Evolutionary conservation across 2,329 filamentous ascomycete species (phyloP).

Genomic region (Verticillium nonalfalfae): DNA sequence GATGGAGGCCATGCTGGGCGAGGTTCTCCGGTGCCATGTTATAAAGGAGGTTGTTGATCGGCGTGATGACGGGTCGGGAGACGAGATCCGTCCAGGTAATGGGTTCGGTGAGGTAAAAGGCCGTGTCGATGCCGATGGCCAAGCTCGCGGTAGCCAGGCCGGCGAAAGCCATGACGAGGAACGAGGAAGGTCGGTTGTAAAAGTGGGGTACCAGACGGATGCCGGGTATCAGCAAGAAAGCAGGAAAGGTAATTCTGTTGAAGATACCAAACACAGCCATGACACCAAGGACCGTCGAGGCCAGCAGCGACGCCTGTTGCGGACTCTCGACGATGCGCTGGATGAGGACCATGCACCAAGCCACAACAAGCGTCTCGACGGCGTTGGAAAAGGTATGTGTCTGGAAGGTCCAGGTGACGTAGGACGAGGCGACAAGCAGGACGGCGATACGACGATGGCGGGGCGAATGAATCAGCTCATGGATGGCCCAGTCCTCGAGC

Average conservation of each 20-base stretch:
- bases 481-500: conserved; percentile 93
- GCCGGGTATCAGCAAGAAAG: conserved; percentile 80
- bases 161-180: conserved; percentile 58
- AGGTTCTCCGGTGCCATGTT: conserved; percentile 66
- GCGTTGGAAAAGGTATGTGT: conserved; percentile 98
- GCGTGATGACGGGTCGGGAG: conserved; percentile 62
- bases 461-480: conserved; percentile 78
- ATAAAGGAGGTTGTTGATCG: conserved; percentile 71
- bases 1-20: conserved; percentile 69
- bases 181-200: conserved; percentile 54
- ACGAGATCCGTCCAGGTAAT: conserved; percentile 61
- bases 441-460: conserved; percentile 68
- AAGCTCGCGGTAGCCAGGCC: conserved; percentile 62
- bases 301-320: conserved; percentile 68
- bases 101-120: conserved; percentile 65
- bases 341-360: conserved; percentile 90
- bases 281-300: conserved; percentile 72
- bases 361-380: conserved; percentile 84
- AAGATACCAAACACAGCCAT: conserved; percentile 83
- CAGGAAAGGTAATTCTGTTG: conserved; percentile 95
- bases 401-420: conserved; percentile 98
- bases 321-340: conserved; percentile 75
- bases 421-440: conserved; percentile 85
- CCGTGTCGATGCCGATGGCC: conserved; percentile 77
- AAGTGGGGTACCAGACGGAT: conserved; percentile 83